Conservation (phyloP, 75 land plant species). For the Isoetes taiwanensis region DNA sequence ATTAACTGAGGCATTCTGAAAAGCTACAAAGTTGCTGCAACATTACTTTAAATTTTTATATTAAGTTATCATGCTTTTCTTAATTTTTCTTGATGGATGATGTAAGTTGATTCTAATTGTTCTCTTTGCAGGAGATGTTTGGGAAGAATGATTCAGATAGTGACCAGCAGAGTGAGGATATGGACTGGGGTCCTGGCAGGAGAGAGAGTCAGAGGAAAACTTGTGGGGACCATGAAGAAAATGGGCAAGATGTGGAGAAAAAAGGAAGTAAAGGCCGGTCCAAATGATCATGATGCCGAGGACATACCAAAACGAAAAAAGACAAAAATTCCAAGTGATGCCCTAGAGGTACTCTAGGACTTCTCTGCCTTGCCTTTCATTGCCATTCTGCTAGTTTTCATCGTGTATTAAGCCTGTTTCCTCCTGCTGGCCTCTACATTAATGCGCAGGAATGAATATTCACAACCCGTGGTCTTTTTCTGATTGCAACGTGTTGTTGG, state of each 20-base stretch:
- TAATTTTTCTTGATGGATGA: not conserved
- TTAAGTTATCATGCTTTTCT: not conserved
- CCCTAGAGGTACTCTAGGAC: slow-evolving; percentile 3
- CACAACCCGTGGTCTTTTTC: too few relatives aligned
- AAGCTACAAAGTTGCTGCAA: too few relatives aligned
- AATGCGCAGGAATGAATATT: too few relatives aligned
- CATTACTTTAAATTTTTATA: not conserved
- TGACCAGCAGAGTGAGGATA: slow-evolving; percentile 29
- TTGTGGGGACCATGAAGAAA: not conserved
- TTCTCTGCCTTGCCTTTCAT: not conserved
- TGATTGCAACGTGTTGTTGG: too few relatives aligned
- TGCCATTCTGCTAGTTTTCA: too few relatives aligned
- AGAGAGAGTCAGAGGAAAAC: slow-evolving; percentile 26
- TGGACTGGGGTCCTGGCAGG: slow-evolving; percentile 9
- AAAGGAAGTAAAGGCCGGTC: not conserved
- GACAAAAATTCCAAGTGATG: not conserved
- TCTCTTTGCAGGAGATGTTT: slow-evolving; percentile 42
- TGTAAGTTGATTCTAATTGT: not conserved
- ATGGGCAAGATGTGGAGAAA: not conserved
- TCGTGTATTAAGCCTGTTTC: too few relatives aligned
- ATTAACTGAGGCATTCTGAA: too few relatives aligned
- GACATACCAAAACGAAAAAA: not conserved
- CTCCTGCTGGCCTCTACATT: too few relatives aligned
- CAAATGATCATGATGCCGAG: slow-evolving; percentile 6
- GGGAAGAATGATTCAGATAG: slow-evolving; percentile 26